A percentile compares a stretch with the other conserved stretches of the same genome.
These are phyloP conservation scores for Tylopilus sp. DNA, from an alignment of 1,284 basidiomycete species.

Conservation along the genomic window DNA sequence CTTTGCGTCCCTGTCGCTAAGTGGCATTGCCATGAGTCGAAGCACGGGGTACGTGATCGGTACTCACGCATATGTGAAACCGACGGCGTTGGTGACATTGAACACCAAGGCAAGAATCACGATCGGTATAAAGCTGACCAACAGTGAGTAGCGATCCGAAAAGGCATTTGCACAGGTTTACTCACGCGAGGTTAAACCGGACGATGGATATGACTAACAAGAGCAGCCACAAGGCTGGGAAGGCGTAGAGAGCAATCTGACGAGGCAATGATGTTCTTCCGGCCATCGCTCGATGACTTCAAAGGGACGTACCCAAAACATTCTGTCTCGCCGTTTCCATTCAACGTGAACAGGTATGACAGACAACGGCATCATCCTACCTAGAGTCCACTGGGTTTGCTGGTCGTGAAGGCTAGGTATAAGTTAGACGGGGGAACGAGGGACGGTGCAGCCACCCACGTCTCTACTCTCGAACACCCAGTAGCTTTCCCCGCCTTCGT, in stretches of 20 bases:
- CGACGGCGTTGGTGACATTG: constrained; percentile 86
- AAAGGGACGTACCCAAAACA: constrained; percentile 74
- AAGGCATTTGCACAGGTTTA: constrained; percentile 16
- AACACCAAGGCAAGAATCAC: constrained; percentile 85
- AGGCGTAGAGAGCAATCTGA: constrained; percentile 84
- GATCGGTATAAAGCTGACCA: constrained; percentile 75
- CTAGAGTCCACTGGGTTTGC: constrained; percentile 87
- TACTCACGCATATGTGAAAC: constrained; percentile 85
- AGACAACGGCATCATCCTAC: constrained; percentile 42
- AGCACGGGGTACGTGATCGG: constrained; percentile 9
- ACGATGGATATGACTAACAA: constrained; percentile 84
- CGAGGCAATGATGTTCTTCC: constrained; percentile 10
- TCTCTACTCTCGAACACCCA: constrained; percentile 96
- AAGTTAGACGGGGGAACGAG: constrained; percentile 7
- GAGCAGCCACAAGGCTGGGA: constrained; percentile 81
- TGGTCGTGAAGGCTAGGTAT: constrained; percentile 73
- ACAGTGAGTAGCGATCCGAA: constrained; percentile 7
- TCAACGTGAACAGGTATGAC: constrained; percentile 2
- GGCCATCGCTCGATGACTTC: background rate
- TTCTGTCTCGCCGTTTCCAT: constrained; percentile 45
- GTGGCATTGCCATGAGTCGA: constrained; percentile 8
- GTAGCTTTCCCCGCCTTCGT: constrained; percentile 90
- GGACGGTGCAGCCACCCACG: constrained; percentile 44
- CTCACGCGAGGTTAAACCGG: constrained; percentile 81
- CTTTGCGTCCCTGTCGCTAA: constrained; percentile 84